Base-by-base conservation (phyloP, 1,139 yeast species). In the Taphrina sp. region DNA sequence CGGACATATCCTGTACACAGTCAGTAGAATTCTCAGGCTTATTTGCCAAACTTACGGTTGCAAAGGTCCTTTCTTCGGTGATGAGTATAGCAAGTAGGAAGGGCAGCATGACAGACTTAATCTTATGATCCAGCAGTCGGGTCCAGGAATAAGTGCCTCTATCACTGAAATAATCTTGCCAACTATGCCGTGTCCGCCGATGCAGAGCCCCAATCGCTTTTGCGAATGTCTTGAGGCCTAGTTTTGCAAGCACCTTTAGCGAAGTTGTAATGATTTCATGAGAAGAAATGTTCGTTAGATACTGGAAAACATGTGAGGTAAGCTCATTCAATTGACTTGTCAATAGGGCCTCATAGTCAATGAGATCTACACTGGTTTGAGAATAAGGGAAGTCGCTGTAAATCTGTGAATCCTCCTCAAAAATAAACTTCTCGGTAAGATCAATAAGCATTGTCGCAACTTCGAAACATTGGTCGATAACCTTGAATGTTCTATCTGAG, bases 331-430 rank as follows among this genome's bases (percentile, higher is more conserved):
- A 44, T 31, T 17, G 26, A 14, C n/a, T 28, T 12, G 5, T 29
- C 36, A 23, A 19, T 17, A 47, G 37, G n/a, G 3, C 44, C 14
- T 24, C 42, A 38, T 37, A 29, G 29, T 36, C 42, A 14, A 37
- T 28, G 16, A 24, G 19, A 22, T 39, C 31, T 12, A n/a, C 29
- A 12, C 16, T 44, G 26, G 24, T 44, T 20, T 36, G 42, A 12
- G 26, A 47, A 16, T 28, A 28, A 7, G 36, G 44, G 19, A 39
- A 14, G 23, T 19, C 7, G n/a, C 53, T 44, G 20, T 36, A 37
- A 20, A 28, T 44, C 29, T 47, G 53, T 3, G 53, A 47, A 5
- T 47, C 53, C 3, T 22, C n/a, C n/a, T n/a, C n/a, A n/a, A n/a
- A n/a, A n/a, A n/a, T n/a, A n/a, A n/a, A n/a, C n/a, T n/a, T n/a